Evolutionary conservation across 2,329 filamentous ascomycete species (phyloP).

Genomic region (Epichloe typhina): DNA sequence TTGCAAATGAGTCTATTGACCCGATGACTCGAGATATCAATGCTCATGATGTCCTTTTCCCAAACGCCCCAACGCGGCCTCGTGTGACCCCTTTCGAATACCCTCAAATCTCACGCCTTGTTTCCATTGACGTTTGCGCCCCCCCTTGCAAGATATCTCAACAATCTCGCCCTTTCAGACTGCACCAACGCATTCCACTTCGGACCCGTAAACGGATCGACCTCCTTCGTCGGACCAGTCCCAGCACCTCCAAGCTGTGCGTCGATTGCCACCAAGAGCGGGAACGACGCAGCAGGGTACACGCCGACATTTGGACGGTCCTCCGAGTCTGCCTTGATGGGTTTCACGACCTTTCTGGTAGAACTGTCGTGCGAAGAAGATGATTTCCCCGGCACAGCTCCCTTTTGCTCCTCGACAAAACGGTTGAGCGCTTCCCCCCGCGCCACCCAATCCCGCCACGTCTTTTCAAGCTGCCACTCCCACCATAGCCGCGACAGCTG

Average conservation of each 20-base stretch:
- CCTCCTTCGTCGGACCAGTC: not conserved
- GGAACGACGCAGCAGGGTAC: not conserved
- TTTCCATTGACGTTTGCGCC: not conserved
- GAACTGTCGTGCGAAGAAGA: not conserved
- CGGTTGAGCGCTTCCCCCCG: constrained; percentile 26
- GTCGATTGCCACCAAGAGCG: constrained; percentile 2
- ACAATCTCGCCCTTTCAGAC: not conserved
- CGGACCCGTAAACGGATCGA: constrained; percentile 3
- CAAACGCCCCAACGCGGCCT: no score
- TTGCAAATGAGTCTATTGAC: no score
- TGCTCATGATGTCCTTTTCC: no score
- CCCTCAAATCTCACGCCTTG: not conserved
- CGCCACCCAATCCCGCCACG: constrained; percentile 27
- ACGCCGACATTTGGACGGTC: constrained; percentile 7
- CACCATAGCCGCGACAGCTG: constrained; percentile 20
- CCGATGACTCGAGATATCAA: no score
- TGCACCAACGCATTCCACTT: constrained; percentile 6
- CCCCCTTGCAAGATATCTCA: not conserved
- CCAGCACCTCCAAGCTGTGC: not conserved
- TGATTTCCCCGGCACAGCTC: constrained; percentile 10
- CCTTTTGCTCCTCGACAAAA: constrained; percentile 27
- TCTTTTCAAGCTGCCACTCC: constrained; percentile 17
- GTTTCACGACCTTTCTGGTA: not conserved
- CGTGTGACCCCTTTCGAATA: not conserved
- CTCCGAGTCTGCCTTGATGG: not conserved